Conservation (phyloP, 2,329 filamentous ascomycete species). For the Blumeria graminis region DNA sequence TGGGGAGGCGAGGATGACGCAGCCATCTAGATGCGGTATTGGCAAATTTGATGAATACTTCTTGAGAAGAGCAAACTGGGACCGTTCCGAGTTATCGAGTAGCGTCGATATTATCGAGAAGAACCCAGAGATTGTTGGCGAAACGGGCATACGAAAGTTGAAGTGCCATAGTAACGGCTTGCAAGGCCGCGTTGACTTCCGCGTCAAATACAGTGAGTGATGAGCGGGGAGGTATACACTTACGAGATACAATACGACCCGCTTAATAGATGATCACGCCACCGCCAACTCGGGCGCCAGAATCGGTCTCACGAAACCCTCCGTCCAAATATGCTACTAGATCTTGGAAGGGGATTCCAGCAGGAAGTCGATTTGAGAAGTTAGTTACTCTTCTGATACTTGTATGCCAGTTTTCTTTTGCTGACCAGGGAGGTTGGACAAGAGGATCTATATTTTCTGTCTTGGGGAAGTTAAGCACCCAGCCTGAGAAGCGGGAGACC, state of each 20-base stretch:
- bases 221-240: not conserved
- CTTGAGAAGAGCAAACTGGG: not conserved
- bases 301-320: not conserved
- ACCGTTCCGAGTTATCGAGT: not conserved
- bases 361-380: not conserved
- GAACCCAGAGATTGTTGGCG: not conserved
- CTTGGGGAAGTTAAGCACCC: not conserved
- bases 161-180: not conserved
- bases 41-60: not conserved
- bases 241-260: not conserved
- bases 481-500: not conserved
- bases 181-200: not conserved
- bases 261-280: not conserved
- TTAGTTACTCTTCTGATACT: not conserved
- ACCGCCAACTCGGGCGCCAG: not conserved
- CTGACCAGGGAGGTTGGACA: not conserved
- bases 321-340: not conserved
- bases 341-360: not conserved
- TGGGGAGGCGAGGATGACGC: not conserved
- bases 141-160: not conserved
- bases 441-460: not conserved
- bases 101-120: not conserved
- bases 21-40: not conserved
- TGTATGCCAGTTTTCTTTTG: not conserved
- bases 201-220: not conserved